These are phyloP conservation scores for Colletotrichum tamarilloi DNA, from an alignment of 2,329 filamentous ascomycete genomes.

Conservation along the genomic window DNA sequence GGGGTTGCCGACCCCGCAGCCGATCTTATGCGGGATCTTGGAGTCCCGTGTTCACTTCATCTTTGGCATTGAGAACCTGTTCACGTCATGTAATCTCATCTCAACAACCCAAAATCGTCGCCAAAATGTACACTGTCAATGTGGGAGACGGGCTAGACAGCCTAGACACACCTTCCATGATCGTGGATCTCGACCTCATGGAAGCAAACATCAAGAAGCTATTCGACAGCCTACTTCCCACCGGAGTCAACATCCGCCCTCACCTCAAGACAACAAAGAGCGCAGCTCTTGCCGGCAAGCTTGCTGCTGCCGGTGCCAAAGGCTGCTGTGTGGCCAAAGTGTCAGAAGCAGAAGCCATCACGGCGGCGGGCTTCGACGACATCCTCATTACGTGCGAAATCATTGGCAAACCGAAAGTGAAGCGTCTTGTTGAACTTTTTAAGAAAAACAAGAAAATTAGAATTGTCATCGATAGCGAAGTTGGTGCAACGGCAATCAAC, in stretches of 20 bases:
- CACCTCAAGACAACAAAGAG: constrained; percentile 67
- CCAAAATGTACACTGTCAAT: constrained; percentile 49
- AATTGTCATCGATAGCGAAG: constrained; percentile 60
- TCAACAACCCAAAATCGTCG: background rate
- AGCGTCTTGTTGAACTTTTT: constrained; percentile 56
- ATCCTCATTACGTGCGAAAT: constrained; percentile 64
- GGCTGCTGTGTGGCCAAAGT: constrained; percentile 65
- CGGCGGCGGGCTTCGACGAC: constrained; percentile 57
- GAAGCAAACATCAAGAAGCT: constrained; percentile 61
- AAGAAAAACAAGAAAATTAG: constrained; percentile 49
- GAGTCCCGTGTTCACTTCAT: background rate
- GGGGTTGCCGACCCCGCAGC: background rate
- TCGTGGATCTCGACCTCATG: constrained; percentile 64
- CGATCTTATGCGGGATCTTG: background rate
- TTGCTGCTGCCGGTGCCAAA: constrained; percentile 58
- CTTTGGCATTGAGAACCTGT: background rate
- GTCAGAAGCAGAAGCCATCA: constrained; percentile 56
- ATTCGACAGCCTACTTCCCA: constrained; percentile 56
- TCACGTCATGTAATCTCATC: background rate
- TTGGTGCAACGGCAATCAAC: constrained; percentile 57
- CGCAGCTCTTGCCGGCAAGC: constrained; percentile 54
- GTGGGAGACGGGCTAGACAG: constrained; percentile 48
- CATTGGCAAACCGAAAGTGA: constrained; percentile 57
- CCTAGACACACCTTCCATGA: constrained; percentile 67
- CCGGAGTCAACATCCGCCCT: constrained; percentile 57